These are phyloP conservation scores for Emmonsia crescens DNA, from an alignment of 2,329 filamentous ascomycete species.

Conservation along the genomic window DNA sequence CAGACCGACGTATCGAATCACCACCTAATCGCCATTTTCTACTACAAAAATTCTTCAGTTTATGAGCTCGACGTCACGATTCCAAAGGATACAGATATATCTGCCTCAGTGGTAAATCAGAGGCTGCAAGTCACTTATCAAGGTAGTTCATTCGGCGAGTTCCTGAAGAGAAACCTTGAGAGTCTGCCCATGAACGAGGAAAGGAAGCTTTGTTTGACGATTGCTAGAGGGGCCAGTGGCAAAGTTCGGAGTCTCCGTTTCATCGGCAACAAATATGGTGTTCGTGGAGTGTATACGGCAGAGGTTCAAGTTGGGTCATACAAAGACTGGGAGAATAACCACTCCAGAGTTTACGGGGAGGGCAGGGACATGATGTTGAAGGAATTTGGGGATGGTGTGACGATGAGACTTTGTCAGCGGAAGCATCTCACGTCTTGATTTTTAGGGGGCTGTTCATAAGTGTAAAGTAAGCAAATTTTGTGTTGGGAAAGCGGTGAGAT, in stretches of 20 bases:
- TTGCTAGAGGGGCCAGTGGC: neutral
- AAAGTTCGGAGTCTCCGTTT: neutral
- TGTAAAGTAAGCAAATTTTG: neutral
- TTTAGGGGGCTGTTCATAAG: neutral
- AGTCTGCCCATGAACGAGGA: neutral
- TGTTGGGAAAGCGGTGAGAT: neutral
- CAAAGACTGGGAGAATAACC: neutral
- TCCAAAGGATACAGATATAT: neutral
- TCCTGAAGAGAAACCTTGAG: neutral
- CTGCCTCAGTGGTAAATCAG: neutral
- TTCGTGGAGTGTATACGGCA: neutral
- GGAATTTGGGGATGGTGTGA: neutral
- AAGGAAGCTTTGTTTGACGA: neutral
- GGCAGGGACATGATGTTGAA: neutral
- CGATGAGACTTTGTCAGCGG: neutral
- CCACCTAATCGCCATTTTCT: neutral
- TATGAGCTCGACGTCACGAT: neutral
- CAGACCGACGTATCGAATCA: neutral
- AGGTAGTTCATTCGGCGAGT: neutral
- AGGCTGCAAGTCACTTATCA: neutral
- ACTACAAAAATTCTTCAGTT: neutral
- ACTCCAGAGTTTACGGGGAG: too few relatives aligned
- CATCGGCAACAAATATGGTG: neutral
- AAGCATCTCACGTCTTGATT: neutral
- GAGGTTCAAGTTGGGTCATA: neutral